These are phyloP conservation scores for Ceratobasidium theobromae DNA, from an alignment of 1,284 basidiomycete species.

Conservation along the genomic window DNA sequence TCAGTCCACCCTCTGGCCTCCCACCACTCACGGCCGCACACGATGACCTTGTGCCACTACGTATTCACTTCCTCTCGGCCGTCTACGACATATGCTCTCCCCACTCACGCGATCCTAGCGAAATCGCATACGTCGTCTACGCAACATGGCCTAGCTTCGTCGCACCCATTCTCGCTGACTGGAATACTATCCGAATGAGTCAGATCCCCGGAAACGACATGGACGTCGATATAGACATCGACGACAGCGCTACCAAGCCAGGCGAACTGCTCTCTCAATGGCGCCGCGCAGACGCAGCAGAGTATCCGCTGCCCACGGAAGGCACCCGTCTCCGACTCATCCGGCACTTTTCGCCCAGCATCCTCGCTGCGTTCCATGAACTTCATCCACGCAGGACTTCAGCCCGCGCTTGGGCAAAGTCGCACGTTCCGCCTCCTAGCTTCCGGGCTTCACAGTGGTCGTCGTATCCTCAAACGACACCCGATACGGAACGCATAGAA, in stretches of 20 bases:
- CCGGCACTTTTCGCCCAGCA: conserved; percentile 59
- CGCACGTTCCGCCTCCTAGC: conserved; percentile 47
- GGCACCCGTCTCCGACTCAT: conserved; percentile 63
- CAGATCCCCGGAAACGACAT: background rate
- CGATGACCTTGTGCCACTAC: conserved; percentile 50
- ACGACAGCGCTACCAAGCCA: conserved; percentile 5
- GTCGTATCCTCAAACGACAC: conserved; percentile 8
- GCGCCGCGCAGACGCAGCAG: conserved; percentile 38
- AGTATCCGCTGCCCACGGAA: conserved; percentile 50
- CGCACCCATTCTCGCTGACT: conserved; percentile 61
- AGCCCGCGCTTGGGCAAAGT: conserved; percentile 59
- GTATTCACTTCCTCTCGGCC: conserved; percentile 63
- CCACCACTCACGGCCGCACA: conserved; percentile 44
- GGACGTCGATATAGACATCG: conserved; percentile 29
- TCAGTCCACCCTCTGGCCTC: conserved; percentile 52
- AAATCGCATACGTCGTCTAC: conserved; percentile 73
- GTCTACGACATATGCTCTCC: conserved; percentile 65
- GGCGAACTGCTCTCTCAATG: conserved; percentile 33
- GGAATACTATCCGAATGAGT: conserved; percentile 39
- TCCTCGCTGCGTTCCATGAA: conserved; percentile 60
- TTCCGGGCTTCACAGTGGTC: conserved; percentile 23
- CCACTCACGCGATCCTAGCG: conserved; percentile 65
- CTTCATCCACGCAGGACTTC: conserved; percentile 66
- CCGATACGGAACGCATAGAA: background rate
- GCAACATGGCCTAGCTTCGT: conserved; percentile 81